Percentiles rank a stretch among this genome's conserved stretches.
phyloP scores from a whole-genome alignment of 1,139 yeast genomes.

The Taphrina flavorubra region DNA sequence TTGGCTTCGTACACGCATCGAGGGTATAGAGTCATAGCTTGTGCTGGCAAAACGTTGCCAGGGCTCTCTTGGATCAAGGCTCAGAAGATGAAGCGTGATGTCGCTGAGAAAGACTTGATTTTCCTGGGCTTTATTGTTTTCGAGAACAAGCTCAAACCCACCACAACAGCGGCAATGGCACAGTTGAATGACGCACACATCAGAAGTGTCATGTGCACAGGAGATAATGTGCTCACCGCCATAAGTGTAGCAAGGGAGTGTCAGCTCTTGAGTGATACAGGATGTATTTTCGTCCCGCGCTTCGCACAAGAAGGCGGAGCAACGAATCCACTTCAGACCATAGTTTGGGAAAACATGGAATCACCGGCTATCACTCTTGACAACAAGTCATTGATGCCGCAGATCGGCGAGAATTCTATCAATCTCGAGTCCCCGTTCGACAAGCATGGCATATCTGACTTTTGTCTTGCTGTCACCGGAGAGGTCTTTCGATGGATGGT shows the following conservation, averaged over 20 bases:
- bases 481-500: conserved; percentile 82
- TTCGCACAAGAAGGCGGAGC: conserved; percentile 52
- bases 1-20: conserved; percentile 85
- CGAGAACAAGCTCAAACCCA: conserved; percentile 81
- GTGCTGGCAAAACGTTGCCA: conserved; percentile 69
- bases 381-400: conserved; percentile 64
- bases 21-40: conserved; percentile 94
- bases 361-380: conserved; percentile 58
- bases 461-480: conserved; percentile 81
- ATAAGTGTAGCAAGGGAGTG: conserved; percentile 90
- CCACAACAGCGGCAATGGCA: conserved; percentile 67
- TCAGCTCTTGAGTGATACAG: conserved; percentile 60
- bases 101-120: conserved; percentile 68
- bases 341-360: conserved; percentile 54
- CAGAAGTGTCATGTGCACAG: conserved; percentile 94
- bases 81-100: conserved; percentile 60
- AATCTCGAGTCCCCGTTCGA: conserved; percentile 45
- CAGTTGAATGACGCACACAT: conserved; percentile 69
- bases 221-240: conserved; percentile 93
- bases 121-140: conserved; percentile 89
- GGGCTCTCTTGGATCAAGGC: conserved; percentile 55
- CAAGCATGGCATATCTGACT: conserved; percentile 31
- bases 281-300: conserved; percentile 71
- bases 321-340: conserved; percentile 27
- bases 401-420: conserved; percentile 37